Percentiles rank a stretch among this genome's conserved stretches.
These are phyloP conservation scores for Hypoxylon lienhwacheense DNA, from an alignment of 495 filamentous ascomycete species.

Conservation along the genomic window DNA sequence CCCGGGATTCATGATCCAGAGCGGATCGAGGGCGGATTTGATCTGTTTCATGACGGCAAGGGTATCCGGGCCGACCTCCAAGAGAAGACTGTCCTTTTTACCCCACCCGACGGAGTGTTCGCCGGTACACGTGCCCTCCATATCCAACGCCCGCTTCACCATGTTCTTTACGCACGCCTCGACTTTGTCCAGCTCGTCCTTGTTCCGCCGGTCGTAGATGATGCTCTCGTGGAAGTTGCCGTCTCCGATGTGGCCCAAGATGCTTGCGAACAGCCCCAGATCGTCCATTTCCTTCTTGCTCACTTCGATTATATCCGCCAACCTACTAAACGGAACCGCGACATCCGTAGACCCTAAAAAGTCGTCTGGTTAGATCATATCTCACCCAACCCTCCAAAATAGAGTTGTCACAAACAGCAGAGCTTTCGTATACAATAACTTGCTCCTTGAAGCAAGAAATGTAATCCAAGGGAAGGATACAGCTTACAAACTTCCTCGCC, in stretches of 20 bases:
- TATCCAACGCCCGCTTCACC: constrained; percentile 83
- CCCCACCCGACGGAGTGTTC: constrained; percentile 90
- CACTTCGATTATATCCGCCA: constrained; percentile 87
- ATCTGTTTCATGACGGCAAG: constrained; percentile 83
- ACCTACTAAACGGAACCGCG: constrained; percentile 80
- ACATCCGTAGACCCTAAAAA: constrained; percentile 74
- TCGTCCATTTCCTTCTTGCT: constrained; percentile 89
- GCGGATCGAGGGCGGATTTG: constrained; percentile 81
- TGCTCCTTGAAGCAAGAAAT: background rate
- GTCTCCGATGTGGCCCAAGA: constrained; percentile 66
- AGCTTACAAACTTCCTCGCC: constrained; percentile 61
- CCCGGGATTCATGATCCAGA: constrained; percentile 89
- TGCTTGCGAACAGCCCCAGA: constrained; percentile 80
- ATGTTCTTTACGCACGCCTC: constrained; percentile 82
- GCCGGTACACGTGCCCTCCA: constrained; percentile 92
- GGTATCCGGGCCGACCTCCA: constrained; percentile 81
- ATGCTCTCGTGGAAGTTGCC: constrained; percentile 93
- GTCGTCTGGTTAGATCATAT: background rate
- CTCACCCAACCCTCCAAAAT: background rate
- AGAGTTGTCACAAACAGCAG: background rate
- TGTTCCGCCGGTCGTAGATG: constrained; percentile 72
- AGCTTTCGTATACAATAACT: background rate
- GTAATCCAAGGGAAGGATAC: background rate
- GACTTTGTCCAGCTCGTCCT: constrained; percentile 68
- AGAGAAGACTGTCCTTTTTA: constrained; percentile 77